Evolutionary conservation across 2,329 filamentous ascomycete genomes (phyloP), one percentile per base, ranked within the genome.

Genomic region (Trichoderma arundinaceum): DNA sequence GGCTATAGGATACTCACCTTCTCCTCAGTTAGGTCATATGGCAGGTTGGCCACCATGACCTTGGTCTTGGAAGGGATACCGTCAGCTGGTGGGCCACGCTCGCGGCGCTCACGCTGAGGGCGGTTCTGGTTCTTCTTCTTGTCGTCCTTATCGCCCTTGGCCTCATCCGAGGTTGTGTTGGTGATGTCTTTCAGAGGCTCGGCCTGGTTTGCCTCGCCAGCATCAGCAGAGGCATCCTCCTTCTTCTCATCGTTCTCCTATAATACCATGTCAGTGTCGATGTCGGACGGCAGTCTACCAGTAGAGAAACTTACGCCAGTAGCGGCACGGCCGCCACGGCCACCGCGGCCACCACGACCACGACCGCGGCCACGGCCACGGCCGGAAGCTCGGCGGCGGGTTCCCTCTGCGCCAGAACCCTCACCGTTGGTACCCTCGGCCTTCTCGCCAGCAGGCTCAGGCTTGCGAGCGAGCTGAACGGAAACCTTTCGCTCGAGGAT

Each of bases 21-120:
- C 76, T 98, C 94, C 84, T 99, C 95, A 74, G 90, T 94, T 80
- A 98, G 87, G 83, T 99, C 94, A 78, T 99, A 99, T 61, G 95
- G 95, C 69, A 99, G 88, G 86, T 99, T 99, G 77, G 95, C 95
- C 76, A 99, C 95, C 95, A 99, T 99, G 82, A 99, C 92, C 91
- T 99, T 99, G 81, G 92, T 98, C 90, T 97, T 97, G 81, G 94
- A 98, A 71, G 95, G 90, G 76, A 99, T 92, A 73, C 95, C 95
- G 78, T 99, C 94, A 80, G 96, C 94, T 68, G 95, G 95, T 71
- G 95, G 95, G 70, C 95, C 95, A 80, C 95, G 94, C 88, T 97
- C 86, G 73, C 87, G 85, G 74, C 86, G 84, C 82, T 88, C 85
- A 75, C 85, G 85, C 74, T 82, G 81, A 74, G 81, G 79, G 69